Evolutionary conservation across 352 stramenopile species (phyloP).

Genomic region (Phytopythium kandeliae): DNA sequence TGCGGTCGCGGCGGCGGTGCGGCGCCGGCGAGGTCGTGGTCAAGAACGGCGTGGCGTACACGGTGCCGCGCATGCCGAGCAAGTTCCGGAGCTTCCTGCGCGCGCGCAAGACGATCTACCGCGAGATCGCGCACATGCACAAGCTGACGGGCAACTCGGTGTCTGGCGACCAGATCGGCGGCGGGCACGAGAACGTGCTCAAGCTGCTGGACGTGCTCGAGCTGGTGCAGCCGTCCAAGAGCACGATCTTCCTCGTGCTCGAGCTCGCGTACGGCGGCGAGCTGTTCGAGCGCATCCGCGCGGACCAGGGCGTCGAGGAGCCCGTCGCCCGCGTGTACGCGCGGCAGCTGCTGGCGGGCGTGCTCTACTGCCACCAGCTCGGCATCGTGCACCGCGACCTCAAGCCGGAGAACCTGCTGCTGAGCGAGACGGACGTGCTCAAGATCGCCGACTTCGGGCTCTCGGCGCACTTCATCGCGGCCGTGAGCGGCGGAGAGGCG

Average conservation of each 20-base stretch:
- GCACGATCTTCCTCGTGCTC: slow-evolving; percentile 92
- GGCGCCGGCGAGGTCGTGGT: slow-evolving; percentile 7
- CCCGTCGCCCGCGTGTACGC: slow-evolving; percentile 83
- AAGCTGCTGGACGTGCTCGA: slow-evolving; percentile 96
- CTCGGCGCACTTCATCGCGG: slow-evolving; percentile 88
- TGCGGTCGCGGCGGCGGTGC: slow-evolving; percentile 28
- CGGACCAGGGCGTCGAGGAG: slow-evolving; percentile 79
- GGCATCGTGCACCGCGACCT: slow-evolving; percentile 95
- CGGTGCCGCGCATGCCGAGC: slow-evolving; percentile 83
- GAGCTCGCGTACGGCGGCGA: slow-evolving; percentile 89
- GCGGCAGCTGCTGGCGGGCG: slow-evolving; percentile 81
- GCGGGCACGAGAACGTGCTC: slow-evolving; percentile 93
- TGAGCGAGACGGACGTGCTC: slow-evolving; percentile 86
- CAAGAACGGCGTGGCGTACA: slow-evolving; percentile 2
- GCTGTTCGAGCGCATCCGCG: slow-evolving; percentile 92
- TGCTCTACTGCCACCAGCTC: slow-evolving; percentile 88
- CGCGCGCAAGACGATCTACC: slow-evolving; percentile 90
- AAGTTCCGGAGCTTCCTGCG: slow-evolving; percentile 93
- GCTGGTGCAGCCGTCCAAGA: slow-evolving; percentile 92
- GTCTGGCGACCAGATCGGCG: slow-evolving; percentile 55
- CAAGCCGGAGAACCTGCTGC: slow-evolving; percentile 96
- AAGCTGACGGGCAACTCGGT: slow-evolving; percentile 82
- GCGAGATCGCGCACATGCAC: slow-evolving; percentile 96
- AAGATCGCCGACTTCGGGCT: slow-evolving; percentile 96
- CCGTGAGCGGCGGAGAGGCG: slow-evolving; percentile 55